These are phyloP conservation scores for Ophiostoma novo-ulmi DNA, from an alignment of 2,329 filamentous ascomycete genomes.

Conservation along the genomic window DNA sequence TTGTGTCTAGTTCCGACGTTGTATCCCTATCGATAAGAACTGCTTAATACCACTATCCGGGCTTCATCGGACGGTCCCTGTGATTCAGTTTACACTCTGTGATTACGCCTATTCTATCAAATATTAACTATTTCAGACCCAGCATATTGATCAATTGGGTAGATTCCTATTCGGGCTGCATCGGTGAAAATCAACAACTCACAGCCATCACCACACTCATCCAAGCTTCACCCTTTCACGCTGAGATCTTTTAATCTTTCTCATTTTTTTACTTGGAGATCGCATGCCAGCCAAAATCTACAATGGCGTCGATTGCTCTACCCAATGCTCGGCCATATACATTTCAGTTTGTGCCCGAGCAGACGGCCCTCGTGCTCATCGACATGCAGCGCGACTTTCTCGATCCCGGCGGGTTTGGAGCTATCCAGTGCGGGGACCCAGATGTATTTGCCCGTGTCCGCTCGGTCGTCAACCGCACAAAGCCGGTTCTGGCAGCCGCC, in stretches of 20 bases:
- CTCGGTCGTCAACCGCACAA: constrained; percentile 40
- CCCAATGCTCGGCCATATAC: background rate
- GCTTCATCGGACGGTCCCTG: background rate
- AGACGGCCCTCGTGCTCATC: constrained; percentile 49
- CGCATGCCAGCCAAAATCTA: background rate
- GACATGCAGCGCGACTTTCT: constrained; percentile 53
- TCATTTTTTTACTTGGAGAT: background rate
- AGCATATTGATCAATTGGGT: background rate
- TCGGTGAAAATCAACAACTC: background rate
- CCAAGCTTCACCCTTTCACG: background rate
- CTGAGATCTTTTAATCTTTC: background rate
- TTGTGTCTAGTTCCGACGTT: background rate
- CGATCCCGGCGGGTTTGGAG: constrained; percentile 45
- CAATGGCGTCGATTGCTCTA: background rate
- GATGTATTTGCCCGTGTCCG: constrained; percentile 35
- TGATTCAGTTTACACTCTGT: background rate
- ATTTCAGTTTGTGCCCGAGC: background rate
- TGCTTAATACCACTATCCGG: background rate
- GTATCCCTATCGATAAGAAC: background rate
- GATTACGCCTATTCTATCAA: background rate
- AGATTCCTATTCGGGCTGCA: background rate
- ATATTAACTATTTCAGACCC: background rate
- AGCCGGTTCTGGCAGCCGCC: constrained; percentile 36
- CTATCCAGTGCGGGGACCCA: constrained; percentile 41
- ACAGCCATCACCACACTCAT: background rate